Percentiles rank a stretch among this genome's conserved stretches.
These are phyloP conservation scores for Neoboletus subvelutipes DNA, from an alignment of 768 basidiomycete species.

Conservation along the genomic window DNA sequence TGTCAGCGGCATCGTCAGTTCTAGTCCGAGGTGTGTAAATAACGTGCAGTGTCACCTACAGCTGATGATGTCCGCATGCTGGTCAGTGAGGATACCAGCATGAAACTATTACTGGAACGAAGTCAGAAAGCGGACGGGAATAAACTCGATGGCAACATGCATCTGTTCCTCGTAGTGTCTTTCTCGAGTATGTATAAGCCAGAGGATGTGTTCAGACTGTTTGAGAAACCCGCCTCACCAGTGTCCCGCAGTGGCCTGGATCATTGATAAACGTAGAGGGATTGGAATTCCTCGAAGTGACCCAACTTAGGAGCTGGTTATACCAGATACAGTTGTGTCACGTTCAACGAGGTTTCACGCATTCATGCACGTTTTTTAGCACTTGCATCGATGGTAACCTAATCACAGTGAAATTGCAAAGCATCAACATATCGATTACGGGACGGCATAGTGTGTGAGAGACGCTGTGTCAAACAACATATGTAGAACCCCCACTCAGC, in stretches of 20 bases:
- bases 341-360: background rate
- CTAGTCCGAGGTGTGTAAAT: background rate
- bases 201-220: background rate
- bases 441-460: background rate
- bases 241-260: background rate
- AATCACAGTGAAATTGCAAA: background rate
- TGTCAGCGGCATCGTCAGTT: background rate
- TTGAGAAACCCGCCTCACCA: background rate
- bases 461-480: background rate
- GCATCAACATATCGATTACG: background rate
- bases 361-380: background rate
- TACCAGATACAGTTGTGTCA: too few species aligned
- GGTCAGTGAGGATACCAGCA: background rate
- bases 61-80: background rate
- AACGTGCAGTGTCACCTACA: background rate
- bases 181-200: background rate
- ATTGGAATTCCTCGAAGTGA: background rate
- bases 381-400: too few species aligned
- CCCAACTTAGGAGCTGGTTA: too few species aligned
- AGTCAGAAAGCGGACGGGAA: background rate
- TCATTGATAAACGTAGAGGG: background rate
- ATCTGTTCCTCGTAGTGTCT: background rate
- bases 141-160: background rate
- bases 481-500: constrained; percentile 38
- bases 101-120: background rate